These are phyloP conservation scores for Fusarium sacchari DNA, from an alignment of 2,329 filamentous ascomycete species.

Conservation along the genomic window DNA sequence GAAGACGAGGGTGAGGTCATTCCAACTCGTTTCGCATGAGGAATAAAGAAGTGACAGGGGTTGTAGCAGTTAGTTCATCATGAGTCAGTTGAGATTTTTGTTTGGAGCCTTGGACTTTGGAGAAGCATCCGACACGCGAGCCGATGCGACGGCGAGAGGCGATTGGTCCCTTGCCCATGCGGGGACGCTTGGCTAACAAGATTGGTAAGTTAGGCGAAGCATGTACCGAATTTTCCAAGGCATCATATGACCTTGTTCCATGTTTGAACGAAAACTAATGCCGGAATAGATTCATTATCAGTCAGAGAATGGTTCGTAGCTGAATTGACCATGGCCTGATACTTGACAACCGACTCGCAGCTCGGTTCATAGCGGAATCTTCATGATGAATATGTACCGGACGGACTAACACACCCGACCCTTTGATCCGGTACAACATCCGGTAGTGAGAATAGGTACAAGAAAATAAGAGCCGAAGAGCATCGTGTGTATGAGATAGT, in stretches of 20 bases:
- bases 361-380: neutral
- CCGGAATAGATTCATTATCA: neutral
- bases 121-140: conserved; percentile 42
- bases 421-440: neutral
- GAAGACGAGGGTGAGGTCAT: conserved; percentile 21
- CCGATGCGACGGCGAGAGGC: conserved; percentile 39
- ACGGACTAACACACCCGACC: neutral
- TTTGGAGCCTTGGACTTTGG: too few relatives aligned
- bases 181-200: conserved; percentile 8
- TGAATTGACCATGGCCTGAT: neutral
- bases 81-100: neutral
- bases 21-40: conserved; percentile 9
- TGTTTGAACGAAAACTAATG: neutral
- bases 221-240: neutral
- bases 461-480: neutral
- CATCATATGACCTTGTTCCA: neutral
- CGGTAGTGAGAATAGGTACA: neutral
- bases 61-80: neutral
- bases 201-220: conserved; percentile 1
- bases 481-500: neutral
- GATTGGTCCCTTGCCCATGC: conserved; percentile 32
- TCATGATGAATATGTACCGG: neutral
- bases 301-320: neutral
- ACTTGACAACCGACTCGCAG: neutral
- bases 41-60: neutral